Evolutionary conservation across 108 stramenopile species (phyloP), one percentile per base, ranked within the genome.

Genomic region (Fistulifera solaris): DNA sequence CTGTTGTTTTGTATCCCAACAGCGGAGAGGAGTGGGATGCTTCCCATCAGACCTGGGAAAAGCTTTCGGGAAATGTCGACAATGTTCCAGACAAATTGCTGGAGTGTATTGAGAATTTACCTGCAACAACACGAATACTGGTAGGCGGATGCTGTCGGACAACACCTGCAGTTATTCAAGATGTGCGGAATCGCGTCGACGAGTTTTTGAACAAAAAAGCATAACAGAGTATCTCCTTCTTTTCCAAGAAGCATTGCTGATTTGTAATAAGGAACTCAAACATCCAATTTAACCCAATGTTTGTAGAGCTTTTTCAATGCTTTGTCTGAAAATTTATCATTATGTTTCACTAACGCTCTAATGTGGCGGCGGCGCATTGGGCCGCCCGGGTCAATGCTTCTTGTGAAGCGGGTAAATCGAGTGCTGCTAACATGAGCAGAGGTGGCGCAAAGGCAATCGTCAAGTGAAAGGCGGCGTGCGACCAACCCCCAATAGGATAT

Each of bases 401-500:
- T 61, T 70, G 74, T 27, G 63, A 60, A 6, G 68, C 64, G 13
- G 68, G 68, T 40, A 70, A 40, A 11, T 59, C 43, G 14, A 63
- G 16, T 5, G 62, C 66, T 11, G 40, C 52, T 21, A 38, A 27
- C 62, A 78, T 70, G 2, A 78, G 27, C 11, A 80, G 25, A 0
- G 78, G 73, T n/a, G 79, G 73, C 1, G 78, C 44, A 46, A 71
- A 65, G 2, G 63, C 55, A 39, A 78, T 26, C 11, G 79, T 54
- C 12, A 81, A 31, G 48, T 89, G 87, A 58, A 89, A 89, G 23
- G 70, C 62, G 1, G 73, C 40, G 51, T 89, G 87, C 8, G 80
- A 81, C 83, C 83, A 89, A 5, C 87, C 87, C 40, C 80, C 80
- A 55, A 85, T 56, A 16, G 87, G 87, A 66, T 89, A 89, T 15